Evolutionary conservation across 2,329 filamentous ascomycete species (phyloP).

Genomic region (Aspergillus eucalypticola): DNA sequence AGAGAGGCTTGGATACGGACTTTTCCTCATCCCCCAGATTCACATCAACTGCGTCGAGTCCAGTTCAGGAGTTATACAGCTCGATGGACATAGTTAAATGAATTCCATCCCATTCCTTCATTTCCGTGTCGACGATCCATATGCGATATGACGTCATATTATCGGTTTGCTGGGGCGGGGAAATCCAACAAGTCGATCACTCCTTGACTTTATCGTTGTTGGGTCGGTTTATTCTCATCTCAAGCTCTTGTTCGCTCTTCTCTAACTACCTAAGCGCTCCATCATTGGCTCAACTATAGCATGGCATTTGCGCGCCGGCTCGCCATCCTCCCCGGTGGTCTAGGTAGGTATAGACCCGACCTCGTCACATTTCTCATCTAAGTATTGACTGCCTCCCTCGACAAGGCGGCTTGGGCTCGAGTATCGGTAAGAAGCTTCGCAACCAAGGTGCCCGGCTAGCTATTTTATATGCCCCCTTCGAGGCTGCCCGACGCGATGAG

Average conservation of each 20-base stretch:
- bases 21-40: no score
- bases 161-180: no score
- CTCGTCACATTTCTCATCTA: background rate
- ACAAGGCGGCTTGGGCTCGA: constrained; percentile 46
- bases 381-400: background rate
- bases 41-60: no score
- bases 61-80: no score
- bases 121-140: no score
- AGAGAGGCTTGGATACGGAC: no score
- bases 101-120: no score
- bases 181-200: no score
- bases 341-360: constrained; percentile 34
- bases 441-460: constrained; percentile 47
- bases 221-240: no score
- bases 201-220: no score
- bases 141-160: no score
- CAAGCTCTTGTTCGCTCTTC: background rate
- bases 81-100: no score
- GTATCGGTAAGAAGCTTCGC: constrained; percentile 44
- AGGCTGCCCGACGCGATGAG: constrained; percentile 39
- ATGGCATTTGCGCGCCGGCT: constrained; percentile 44
- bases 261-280: background rate
- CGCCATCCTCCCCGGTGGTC: constrained; percentile 46
- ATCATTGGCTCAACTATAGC: background rate
- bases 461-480: constrained; percentile 51